Percentiles rank a stretch among this genome's conserved stretches.
These are phyloP conservation scores for Phialophora macrospora DNA, from an alignment of 2,329 filamentous ascomycete species.

Conservation along the genomic window DNA sequence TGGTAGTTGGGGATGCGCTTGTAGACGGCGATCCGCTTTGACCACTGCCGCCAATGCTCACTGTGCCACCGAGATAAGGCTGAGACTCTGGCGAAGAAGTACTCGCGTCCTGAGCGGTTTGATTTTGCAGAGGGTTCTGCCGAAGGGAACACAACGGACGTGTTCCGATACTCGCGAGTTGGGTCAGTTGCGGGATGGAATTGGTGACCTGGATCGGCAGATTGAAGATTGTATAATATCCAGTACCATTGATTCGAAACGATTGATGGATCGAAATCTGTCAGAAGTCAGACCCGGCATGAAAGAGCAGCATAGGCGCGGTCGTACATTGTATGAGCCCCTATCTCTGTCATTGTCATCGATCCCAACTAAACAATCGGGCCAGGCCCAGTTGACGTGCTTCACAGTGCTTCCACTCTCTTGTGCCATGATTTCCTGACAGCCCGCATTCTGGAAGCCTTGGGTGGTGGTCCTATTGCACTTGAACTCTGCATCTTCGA, in stretches of 20 bases:
- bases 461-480: slow-evolving; percentile 44
- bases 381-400: slow-evolving; percentile 74
- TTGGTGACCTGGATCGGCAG: slow-evolving; percentile 72
- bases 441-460: slow-evolving; percentile 52
- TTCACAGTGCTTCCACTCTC: slow-evolving; percentile 73
- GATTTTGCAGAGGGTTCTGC: slow-evolving; percentile 22
- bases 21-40: not conserved
- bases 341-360: slow-evolving; percentile 51
- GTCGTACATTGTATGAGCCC: slow-evolving; percentile 25
- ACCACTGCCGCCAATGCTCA: slow-evolving; percentile 11
- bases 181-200: slow-evolving; percentile 52
- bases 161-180: slow-evolving; percentile 19
- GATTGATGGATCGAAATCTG: slow-evolving; percentile 73
- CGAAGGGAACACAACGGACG: slow-evolving; percentile 20
- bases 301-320: not conserved
- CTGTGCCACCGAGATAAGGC: slow-evolving; percentile 20
- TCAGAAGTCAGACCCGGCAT: not conserved
- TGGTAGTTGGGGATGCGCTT: not conserved
- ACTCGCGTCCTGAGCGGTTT: slow-evolving; percentile 21
- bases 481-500: slow-evolving; percentile 23
- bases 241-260: slow-evolving; percentile 67
- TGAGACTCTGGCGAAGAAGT: slow-evolving; percentile 12
- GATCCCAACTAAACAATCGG: slow-evolving; percentile 66
- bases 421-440: slow-evolving; percentile 67
- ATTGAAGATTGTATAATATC: slow-evolving; percentile 73